Conservation (phyloP, 495 filamentous ascomycete species). For the Melanomma pulvis-pyrius region DNA sequence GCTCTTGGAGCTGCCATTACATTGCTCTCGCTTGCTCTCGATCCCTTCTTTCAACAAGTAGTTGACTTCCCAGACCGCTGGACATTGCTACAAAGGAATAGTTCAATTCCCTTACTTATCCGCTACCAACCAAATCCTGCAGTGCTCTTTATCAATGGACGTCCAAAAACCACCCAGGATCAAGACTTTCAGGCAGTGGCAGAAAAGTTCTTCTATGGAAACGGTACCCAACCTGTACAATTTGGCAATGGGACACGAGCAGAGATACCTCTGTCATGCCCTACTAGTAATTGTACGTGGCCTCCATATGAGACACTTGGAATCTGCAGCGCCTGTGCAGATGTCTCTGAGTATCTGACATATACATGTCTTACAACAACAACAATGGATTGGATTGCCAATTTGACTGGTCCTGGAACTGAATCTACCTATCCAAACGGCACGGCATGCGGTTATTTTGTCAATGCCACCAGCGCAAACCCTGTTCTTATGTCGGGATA, state of each 20-base stretch:
- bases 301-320: slow-evolving; percentile 28
- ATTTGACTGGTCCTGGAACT: not conserved
- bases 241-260: slow-evolving; percentile 23
- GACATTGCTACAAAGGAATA: slow-evolving; percentile 6
- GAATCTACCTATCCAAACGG: slow-evolving; percentile 19
- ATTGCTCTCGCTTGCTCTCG: slow-evolving; percentile 29
- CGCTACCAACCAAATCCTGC: slow-evolving; percentile 3
- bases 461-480: slow-evolving; percentile 20
- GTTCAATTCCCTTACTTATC: slow-evolving; percentile 11
- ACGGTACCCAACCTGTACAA: slow-evolving; percentile 6
- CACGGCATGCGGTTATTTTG: slow-evolving; percentile 25
- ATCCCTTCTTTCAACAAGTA: slow-evolving; percentile 38
- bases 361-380: slow-evolving; percentile 3
- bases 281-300: slow-evolving; percentile 36
- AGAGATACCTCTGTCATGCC: slow-evolving; percentile 25
- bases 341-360: slow-evolving; percentile 11
- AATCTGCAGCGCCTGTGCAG: slow-evolving; percentile 18
- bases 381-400: slow-evolving; percentile 6
- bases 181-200: slow-evolving; percentile 3
- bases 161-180: not conserved
- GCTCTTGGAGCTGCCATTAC: slow-evolving; percentile 28
- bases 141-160: not conserved
- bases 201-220: slow-evolving; percentile 15
- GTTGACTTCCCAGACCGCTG: slow-evolving; percentile 28
- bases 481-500: slow-evolving; percentile 29